A percentile compares a stretch with the other conserved stretches of the same genome.
phyloP scores from a whole-genome alignment of 768 basidiomycete species.

The Lactifluus pinguis region DNA sequence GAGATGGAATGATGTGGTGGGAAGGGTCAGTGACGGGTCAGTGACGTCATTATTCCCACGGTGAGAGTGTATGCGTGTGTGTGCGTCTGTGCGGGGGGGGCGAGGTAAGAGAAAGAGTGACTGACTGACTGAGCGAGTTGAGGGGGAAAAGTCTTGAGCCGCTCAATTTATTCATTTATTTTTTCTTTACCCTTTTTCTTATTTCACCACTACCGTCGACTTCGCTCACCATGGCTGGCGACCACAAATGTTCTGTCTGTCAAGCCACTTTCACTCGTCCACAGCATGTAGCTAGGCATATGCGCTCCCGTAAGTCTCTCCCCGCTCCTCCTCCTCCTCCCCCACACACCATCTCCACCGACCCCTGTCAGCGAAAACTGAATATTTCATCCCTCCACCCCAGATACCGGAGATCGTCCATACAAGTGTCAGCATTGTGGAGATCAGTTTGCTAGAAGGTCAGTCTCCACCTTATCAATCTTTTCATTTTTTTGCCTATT shows the following conservation, averaged over 20 bases:
- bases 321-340: conserved; percentile 11
- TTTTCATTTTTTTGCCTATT: background rate
- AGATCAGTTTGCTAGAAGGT: conserved; percentile 86
- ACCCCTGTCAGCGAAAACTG: background rate
- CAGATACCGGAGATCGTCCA: conserved; percentile 84
- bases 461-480: conserved; percentile 8
- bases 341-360: background rate
- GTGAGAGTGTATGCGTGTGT: too few relatives aligned
- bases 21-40: too few relatives aligned
- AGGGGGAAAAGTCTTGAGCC: too few relatives aligned
- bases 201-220: background rate
- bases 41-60: conserved; percentile 18
- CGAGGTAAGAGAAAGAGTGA: too few relatives aligned
- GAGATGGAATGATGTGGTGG: background rate
- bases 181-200: background rate
- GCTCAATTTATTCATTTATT: background rate
- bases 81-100: background rate
- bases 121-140: too few relatives aligned
- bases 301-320: conserved; percentile 73
- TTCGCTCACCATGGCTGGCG: conserved; percentile 50
- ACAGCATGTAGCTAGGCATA: conserved; percentile 83
- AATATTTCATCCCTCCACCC: background rate
- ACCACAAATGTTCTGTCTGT: conserved; percentile 83
- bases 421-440: conserved; percentile 86
- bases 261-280: conserved; percentile 82